phyloP scores from a whole-genome alignment of 805 yeast genomes.

The Lachancea quebecensis region DNA sequence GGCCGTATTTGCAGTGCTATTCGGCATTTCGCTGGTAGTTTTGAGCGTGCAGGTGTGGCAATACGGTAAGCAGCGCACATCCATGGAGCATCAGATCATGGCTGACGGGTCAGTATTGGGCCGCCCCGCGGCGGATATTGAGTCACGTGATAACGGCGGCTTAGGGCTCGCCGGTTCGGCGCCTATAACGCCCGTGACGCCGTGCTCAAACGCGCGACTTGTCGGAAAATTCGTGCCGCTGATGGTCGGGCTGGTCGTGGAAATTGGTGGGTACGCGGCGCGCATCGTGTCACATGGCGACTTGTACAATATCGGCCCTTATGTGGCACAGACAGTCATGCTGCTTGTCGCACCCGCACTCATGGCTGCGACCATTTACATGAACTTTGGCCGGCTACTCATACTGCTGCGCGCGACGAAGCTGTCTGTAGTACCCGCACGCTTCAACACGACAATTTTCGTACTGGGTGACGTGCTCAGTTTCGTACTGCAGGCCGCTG shows the following conservation, averaged over 20 bases:
- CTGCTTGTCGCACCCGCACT: conserved; percentile 28
- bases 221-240: conserved; percentile 2
- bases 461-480: conserved; percentile 28
- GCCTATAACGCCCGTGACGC: too few species aligned
- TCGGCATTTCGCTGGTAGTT: conserved; percentile 1
- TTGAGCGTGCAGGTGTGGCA: neutral
- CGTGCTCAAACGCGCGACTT: conserved; percentile 1
- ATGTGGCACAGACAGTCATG: conserved; percentile 20
- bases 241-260: conserved; percentile 7
- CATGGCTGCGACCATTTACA: conserved; percentile 27
- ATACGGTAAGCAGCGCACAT: neutral
- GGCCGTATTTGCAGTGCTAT: conserved; percentile 1
- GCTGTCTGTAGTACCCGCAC: conserved; percentile 8
- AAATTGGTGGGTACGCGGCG: conserved; percentile 21
- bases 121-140: neutral
- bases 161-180: too few species aligned
- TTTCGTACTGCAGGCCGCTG: conserved; percentile 26
- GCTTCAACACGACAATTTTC: conserved; percentile 21
- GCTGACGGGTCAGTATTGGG: neutral
- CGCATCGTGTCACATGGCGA: conserved; percentile 13
- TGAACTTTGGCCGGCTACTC: conserved; percentile 23
- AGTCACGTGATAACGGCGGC: too few species aligned
- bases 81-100: neutral
- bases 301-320: conserved; percentile 10
- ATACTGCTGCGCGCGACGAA: conserved; percentile 7